A percentile compares a stretch with the other conserved stretches of the same genome.
Evolutionary conservation across 108 stramenopile species (phyloP).

Genomic region (Seminavis robusta): DNA sequence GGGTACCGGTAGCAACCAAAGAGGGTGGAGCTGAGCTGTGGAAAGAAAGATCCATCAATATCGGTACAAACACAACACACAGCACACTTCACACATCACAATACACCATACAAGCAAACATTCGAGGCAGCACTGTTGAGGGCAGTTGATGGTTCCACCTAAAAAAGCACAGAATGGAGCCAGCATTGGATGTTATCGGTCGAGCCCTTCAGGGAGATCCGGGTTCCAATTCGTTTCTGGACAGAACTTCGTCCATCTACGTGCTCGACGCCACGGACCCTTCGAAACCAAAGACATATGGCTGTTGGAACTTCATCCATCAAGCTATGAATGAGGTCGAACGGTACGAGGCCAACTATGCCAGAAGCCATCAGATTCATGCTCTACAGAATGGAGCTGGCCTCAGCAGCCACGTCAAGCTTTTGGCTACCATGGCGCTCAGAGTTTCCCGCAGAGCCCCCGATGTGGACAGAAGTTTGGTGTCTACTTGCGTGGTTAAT

Average conservation of each 20-base stretch:
- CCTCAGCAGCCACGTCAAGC: constrained; percentile 51
- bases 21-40: too few species aligned
- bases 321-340: constrained; percentile 78
- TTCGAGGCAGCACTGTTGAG: too few species aligned
- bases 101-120: too few species aligned
- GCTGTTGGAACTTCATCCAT: constrained; percentile 83
- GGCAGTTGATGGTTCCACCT: too few species aligned
- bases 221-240: constrained; percentile 65
- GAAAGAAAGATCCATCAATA: too few species aligned
- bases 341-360: constrained; percentile 39
- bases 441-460: constrained; percentile 66
- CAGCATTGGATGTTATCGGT: constrained; percentile 55
- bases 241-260: constrained; percentile 66
- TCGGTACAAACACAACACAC: too few species aligned
- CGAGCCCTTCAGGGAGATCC: constrained; percentile 62
- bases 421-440: constrained; percentile 65
- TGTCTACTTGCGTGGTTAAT: constrained; percentile 61
- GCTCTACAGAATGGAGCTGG: constrained; percentile 8
- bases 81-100: too few species aligned
- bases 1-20: too few species aligned
- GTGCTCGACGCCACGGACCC: constrained; percentile 66
- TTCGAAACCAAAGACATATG: constrained; percentile 62
- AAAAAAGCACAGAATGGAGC: constrained; percentile 19
- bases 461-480: constrained; percentile 43
- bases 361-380: not conserved